Conservation (phyloP, 2,329 filamentous ascomycete genomes). For the Penicillium sp. region DNA sequence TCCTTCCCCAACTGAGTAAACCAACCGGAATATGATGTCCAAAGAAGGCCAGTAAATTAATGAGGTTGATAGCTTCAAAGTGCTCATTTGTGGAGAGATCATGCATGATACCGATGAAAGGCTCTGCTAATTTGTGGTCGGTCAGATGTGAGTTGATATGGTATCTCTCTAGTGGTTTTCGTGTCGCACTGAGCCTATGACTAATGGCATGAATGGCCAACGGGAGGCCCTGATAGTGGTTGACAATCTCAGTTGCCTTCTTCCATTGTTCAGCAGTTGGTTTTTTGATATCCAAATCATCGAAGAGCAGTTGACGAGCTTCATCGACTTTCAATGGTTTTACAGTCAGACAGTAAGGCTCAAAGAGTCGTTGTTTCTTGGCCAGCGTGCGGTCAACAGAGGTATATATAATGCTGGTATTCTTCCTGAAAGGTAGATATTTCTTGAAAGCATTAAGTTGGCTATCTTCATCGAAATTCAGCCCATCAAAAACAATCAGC, state of each 20-base stretch:
- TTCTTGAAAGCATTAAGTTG: conserved; percentile 49
- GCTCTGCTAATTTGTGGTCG: conserved; percentile 52
- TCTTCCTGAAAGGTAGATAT: conserved; percentile 62
- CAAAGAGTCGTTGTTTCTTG: conserved; percentile 56
- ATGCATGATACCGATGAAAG: conserved; percentile 46
- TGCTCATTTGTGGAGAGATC: conserved; percentile 40
- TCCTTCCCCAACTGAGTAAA: conserved; percentile 56
- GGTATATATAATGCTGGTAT: conserved; percentile 65
- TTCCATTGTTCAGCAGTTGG: conserved; percentile 53
- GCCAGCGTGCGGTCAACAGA: conserved; percentile 58
- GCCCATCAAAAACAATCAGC: conserved; percentile 65
- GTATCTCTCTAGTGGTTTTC: conserved; percentile 60
- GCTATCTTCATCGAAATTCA: conserved; percentile 57
- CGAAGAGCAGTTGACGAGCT: conserved; percentile 58
- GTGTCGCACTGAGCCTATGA: conserved; percentile 57
- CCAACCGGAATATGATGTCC: conserved; percentile 63
- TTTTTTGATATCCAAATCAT: conserved; percentile 58
- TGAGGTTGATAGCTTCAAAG: conserved; percentile 58
- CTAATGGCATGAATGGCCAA: conserved; percentile 66
- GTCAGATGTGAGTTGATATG: conserved; percentile 53
- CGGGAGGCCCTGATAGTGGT: conserved; percentile 61
- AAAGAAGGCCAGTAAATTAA: conserved; percentile 63
- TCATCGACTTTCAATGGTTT: conserved; percentile 53
- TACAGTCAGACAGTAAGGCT: conserved; percentile 57
- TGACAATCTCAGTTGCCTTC: conserved; percentile 60